Base-by-base conservation (phyloP, 2,329 filamentous ascomycete species). In the Aspergillus thermomutatus region DNA sequence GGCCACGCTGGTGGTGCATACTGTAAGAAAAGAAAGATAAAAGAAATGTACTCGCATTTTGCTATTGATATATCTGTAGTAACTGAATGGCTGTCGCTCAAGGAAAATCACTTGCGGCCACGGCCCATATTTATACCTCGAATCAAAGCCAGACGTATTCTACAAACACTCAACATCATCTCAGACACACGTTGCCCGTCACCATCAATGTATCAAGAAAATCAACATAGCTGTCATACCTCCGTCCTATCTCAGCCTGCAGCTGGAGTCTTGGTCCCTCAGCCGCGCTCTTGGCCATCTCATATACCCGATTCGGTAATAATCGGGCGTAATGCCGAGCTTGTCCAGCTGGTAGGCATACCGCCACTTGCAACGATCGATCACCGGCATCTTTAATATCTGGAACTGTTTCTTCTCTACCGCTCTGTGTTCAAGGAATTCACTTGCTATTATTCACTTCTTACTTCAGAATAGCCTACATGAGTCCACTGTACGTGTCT, bases 1-100 rank as follows among this genome's bases (percentile, higher is more conserved):
- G 17, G 61, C 60, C 9, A 51, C 52, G 17, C 43, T 46, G 1
- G 61, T 37, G 9, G 52, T 19, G 28, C 49, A 60, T 19, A 60
- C 2, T 8, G 58, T 14, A 26, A 49, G 11, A 9, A 49, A 5
- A 10, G 19, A 3, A 11, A 49, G 47, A 47, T n/a, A 47, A n/a
- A 23, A 28, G 7, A 49, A n/a, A 23, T 28, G 37, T 4, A n/a
- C 37, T 14, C 37, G n/a, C n/a, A 19, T 40, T n/a, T 40, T 40
- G 37, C 14, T 14, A n/a, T 40, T 5, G n/a, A n/a, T n/a, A n/a
- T n/a, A n/a, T n/a, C n/a, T n/a, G 37, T 40, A 28, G 37, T 40
- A 11, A 10, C 17, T 28, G 27, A 2, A 10, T 40, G 17, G 14
- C 37, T 17, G 37, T 40, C 14, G 17, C 11, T 40, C 37, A 17